Evolutionary conservation across 768 basidiomycete genomes (phyloP).

Genomic region (Hypholoma sublateritium): DNA sequence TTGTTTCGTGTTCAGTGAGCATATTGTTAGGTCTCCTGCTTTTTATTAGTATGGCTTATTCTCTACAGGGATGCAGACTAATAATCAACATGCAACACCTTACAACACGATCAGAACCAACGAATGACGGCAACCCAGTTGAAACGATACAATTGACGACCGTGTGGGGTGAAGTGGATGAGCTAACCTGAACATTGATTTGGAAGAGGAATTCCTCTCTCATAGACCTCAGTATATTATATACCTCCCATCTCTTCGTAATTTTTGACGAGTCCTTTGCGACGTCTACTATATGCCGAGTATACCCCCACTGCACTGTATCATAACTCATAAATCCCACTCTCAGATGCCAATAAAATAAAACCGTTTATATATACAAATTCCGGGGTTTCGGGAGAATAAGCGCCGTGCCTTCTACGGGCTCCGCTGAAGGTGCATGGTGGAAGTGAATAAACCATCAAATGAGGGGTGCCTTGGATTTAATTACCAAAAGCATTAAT

Average conservation of each 20-base stretch:
- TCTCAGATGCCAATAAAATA: background rate
- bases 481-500: conserved; percentile 7
- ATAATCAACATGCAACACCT: conserved; percentile 23
- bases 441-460: too few species aligned
- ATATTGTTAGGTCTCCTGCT: background rate
- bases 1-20: conserved; percentile 26
- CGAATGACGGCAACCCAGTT: background rate
- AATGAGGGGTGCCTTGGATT: background rate
- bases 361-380: background rate
- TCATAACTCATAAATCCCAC: background rate
- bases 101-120: conserved; percentile 1
- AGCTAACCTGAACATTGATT: background rate
- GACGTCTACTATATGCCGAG: background rate
- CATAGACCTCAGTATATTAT: background rate
- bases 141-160: conserved; percentile 17
- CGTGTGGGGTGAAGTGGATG: conserved; percentile 9
- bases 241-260: background rate
- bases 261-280: background rate
- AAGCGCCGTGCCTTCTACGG: too few species aligned
- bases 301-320: background rate
- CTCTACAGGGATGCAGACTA: conserved; percentile 23
- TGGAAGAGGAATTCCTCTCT: background rate
- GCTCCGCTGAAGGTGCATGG: too few species aligned
- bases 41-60: background rate
- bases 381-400: too few species aligned